phyloP scores from a whole-genome alignment of 352 stramenopile species.

The Thraustotheca clavata region DNA sequence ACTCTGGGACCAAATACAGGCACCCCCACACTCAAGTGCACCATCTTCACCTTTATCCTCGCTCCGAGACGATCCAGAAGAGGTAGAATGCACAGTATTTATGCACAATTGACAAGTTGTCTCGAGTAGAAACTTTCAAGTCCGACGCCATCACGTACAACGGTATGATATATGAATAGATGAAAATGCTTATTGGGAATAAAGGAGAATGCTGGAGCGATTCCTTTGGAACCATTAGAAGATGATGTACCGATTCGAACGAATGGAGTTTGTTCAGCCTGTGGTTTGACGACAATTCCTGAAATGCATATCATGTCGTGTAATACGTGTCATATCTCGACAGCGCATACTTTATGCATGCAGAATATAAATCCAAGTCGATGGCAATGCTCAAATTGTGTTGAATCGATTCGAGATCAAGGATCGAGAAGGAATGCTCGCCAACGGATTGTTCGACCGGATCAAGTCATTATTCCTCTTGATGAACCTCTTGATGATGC shows the following conservation, averaged over 20 bases:
- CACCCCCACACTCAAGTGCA: neutral
- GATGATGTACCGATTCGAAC: neutral
- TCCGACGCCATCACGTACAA: neutral
- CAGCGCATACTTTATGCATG: constrained; percentile 17
- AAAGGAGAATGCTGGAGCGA: neutral
- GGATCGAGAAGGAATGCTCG: neutral
- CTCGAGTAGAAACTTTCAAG: neutral
- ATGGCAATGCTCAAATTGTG: constrained; percentile 6
- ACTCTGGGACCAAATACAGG: neutral
- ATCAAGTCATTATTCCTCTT: constrained; percentile 4
- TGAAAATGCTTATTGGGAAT: neutral
- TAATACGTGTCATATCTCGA: neutral
- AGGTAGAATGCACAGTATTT: too few relatives aligned
- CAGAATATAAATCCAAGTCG: neutral
- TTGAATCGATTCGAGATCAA: neutral
- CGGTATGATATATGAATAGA: neutral
- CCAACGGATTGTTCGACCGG: neutral
- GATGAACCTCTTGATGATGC: constrained; percentile 1
- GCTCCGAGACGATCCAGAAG: neutral
- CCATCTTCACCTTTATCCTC: neutral
- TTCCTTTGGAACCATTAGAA: neutral
- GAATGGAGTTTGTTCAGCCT: constrained; percentile 9
- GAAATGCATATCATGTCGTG: constrained; percentile 12
- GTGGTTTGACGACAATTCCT: constrained; percentile 17
- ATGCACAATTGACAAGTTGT: too few relatives aligned